phyloP scores from a whole-genome alignment of 1,284 basidiomycete genomes.

The Cutaneotrichosporon dermatis region DNA sequence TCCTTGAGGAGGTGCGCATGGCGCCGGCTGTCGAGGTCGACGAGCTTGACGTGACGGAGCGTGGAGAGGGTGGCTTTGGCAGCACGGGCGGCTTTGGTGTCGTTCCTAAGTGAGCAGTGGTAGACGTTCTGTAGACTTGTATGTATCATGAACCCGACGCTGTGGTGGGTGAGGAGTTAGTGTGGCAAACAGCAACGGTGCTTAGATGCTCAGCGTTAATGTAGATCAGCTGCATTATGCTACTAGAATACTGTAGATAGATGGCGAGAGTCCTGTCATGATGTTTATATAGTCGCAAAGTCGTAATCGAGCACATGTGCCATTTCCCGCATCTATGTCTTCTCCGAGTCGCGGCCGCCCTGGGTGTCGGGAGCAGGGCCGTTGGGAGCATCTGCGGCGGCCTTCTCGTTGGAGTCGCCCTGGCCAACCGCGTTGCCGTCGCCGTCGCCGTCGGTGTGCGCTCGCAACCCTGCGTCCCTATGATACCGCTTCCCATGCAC shows the following conservation, averaged over 20 bases:
- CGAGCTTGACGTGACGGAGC: constrained; percentile 74
- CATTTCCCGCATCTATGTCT: background rate
- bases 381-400: background rate
- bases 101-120: background rate
- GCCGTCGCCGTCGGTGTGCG: background rate
- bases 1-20: constrained; percentile 85
- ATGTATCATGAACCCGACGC: background rate
- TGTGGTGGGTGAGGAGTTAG: too few relatives aligned
- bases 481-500: too few relatives aligned
- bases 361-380: too few relatives aligned
- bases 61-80: constrained; percentile 85
- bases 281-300: too few relatives aligned
- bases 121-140: background rate
- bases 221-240: background rate
- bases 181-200: too few relatives aligned
- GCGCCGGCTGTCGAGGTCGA: constrained; percentile 83
- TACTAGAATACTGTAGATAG: background rate
- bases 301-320: background rate
- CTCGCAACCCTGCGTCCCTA: background rate
- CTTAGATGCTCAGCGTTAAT: too few relatives aligned
- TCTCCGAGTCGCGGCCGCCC: background rate
- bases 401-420: background rate
- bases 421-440: background rate
- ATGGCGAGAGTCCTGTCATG: background rate
- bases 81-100: constrained; percentile 66